Percentiles rank a stretch among this genome's conserved stretches.
These are phyloP conservation scores for Cladosporium velox DNA, from an alignment of 2,329 filamentous ascomycete genomes.

Conservation along the genomic window DNA sequence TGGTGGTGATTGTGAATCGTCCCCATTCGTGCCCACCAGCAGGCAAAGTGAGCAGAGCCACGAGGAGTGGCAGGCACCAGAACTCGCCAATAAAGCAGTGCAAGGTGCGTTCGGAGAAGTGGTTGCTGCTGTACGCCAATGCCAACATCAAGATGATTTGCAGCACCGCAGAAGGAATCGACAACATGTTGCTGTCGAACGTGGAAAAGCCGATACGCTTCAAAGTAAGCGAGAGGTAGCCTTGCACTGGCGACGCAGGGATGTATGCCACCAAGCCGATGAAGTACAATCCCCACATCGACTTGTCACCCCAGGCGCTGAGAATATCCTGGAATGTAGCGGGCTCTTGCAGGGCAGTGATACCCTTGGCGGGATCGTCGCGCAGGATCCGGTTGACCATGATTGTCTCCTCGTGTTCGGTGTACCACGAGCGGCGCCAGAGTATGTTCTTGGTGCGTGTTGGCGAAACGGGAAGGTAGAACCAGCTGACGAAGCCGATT, in stretches of 20 bases:
- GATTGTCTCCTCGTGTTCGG: constrained; percentile 66
- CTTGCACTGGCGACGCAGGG: constrained; percentile 46
- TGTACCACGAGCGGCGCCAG: constrained; percentile 67
- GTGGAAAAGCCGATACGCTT: constrained; percentile 29
- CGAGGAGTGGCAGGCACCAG: constrained; percentile 45
- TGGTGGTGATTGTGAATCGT: constrained; percentile 41
- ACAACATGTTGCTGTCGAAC: constrained; percentile 47
- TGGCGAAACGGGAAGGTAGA: constrained; percentile 58
- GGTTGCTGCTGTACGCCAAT: constrained; percentile 53
- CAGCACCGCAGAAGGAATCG: constrained; percentile 44
- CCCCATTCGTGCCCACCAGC: constrained; percentile 41
- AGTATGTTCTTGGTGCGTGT: constrained; percentile 63
- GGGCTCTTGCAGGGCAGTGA: constrained; percentile 47
- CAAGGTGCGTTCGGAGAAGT: constrained; percentile 55
- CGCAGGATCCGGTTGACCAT: constrained; percentile 66
- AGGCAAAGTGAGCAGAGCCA: constrained; percentile 41
- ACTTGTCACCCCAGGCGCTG: constrained; percentile 10
- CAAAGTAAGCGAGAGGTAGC: constrained; percentile 23
- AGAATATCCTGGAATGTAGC: constrained; percentile 24
- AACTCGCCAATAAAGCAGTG: constrained; percentile 46
- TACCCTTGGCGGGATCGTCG: constrained; percentile 62
- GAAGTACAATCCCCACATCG: constrained; percentile 27
- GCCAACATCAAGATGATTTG: constrained; percentile 57
- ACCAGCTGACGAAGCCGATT: constrained; percentile 56
- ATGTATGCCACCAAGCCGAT: constrained; percentile 26